phyloP scores from a whole-genome alignment of 306 rosid genomes.

The Luffa acutangula region DNA sequence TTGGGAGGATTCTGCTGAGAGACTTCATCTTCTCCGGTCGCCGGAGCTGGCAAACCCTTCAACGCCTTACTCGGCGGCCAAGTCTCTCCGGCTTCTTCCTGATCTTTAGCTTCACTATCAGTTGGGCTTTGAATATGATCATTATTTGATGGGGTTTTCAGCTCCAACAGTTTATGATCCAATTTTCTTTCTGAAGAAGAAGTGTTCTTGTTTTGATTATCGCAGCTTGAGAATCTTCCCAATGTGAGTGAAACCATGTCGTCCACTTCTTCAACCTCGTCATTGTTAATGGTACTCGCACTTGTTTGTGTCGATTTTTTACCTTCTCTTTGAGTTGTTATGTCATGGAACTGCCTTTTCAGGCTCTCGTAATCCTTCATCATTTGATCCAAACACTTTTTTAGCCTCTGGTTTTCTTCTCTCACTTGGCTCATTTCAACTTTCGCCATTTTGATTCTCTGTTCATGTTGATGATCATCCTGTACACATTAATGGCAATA shows the following conservation, averaged over 20 bases:
- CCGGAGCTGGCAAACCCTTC: conserved; percentile 20
- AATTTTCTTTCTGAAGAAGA: background rate
- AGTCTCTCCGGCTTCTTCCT: conserved; percentile 30
- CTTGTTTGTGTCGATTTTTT: conserved; percentile 14
- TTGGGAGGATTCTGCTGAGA: conserved; percentile 45
- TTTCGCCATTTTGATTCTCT: conserved; percentile 42
- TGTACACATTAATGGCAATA: background rate
- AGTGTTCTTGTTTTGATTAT: conserved; percentile 18
- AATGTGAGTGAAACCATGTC: conserved; percentile 67
- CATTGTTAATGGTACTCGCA: background rate
- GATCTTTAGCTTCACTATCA: conserved; percentile 40
- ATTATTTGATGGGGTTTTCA: background rate
- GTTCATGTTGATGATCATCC: conserved; percentile 22
- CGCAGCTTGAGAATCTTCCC: conserved; percentile 40
- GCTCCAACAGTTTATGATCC: conserved; percentile 5
- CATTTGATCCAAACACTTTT: conserved; percentile 37
- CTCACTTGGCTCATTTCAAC: conserved; percentile 59
- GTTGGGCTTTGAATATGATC: conserved; percentile 30
- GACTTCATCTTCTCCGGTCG: conserved; percentile 51
- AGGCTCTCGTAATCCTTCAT: conserved; percentile 57
- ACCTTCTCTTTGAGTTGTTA: conserved; percentile 30
- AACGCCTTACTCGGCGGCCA: conserved; percentile 36
- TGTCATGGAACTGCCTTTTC: conserved; percentile 42
- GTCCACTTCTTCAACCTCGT: conserved; percentile 29
- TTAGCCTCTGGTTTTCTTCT: conserved; percentile 71